phyloP scores from a whole-genome alignment of 352 stramenopile species.

The Phytophthora cajani region DNA sequence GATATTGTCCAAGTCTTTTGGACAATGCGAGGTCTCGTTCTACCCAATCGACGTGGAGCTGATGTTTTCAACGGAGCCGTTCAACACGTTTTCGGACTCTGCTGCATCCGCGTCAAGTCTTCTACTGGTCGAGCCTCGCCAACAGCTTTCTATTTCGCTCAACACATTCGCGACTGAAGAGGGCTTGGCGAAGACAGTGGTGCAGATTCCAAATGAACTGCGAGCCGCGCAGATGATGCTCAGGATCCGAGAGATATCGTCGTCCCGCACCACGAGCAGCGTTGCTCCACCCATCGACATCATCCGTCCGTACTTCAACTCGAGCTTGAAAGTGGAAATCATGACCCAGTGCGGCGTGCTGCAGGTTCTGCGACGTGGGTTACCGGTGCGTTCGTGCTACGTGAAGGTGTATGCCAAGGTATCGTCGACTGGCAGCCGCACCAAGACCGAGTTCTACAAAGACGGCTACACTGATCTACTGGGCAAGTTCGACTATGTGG shows the following conservation, averaged over 20 bases:
- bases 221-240: constrained; percentile 56
- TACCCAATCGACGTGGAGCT: constrained; percentile 76
- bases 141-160: constrained; percentile 40
- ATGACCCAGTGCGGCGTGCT: constrained; percentile 58
- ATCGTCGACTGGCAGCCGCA: constrained; percentile 10
- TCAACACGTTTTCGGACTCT: constrained; percentile 52
- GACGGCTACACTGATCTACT: constrained; percentile 83
- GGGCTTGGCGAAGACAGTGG: constrained; percentile 19
- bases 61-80: constrained; percentile 72
- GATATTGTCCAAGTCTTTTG: constrained; percentile 42
- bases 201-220: constrained; percentile 42
- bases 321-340: constrained; percentile 45
- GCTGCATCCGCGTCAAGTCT: constrained; percentile 45
- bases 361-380: constrained; percentile 51
- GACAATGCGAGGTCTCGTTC: constrained; percentile 51
- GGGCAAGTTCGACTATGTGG: constrained; percentile 77
- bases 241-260: constrained; percentile 38
- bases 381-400: constrained; percentile 61
- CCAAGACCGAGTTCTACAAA: constrained; percentile 72
- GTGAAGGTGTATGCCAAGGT: constrained; percentile 75
- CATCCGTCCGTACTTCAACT: constrained; percentile 62
- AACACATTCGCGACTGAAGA: constrained; percentile 4
- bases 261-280: constrained; percentile 32
- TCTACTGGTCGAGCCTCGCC: constrained; percentile 55
- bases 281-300: constrained; percentile 42